phyloP scores from a whole-genome alignment of 768 basidiomycete species.

The Pulveroboletus sp. region DNA sequence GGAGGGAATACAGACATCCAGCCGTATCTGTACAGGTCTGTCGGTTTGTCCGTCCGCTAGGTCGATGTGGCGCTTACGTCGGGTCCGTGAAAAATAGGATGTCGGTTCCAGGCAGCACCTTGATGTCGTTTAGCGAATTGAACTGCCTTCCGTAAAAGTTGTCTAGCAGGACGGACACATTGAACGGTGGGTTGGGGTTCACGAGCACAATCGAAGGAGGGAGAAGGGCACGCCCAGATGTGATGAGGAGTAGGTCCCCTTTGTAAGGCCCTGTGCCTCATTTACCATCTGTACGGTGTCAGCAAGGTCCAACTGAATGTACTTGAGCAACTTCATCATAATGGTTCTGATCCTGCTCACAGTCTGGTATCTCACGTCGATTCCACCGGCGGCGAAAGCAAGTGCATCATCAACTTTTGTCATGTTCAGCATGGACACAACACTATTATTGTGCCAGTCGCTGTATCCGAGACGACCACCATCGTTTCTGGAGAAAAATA shows the following conservation, averaged over 20 bases:
- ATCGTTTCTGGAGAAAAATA: too few relatives aligned
- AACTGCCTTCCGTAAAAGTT: slow-evolving; percentile 81
- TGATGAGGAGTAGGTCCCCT: slow-evolving; percentile 55
- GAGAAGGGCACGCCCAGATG: slow-evolving; percentile 58
- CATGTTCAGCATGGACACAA: too few relatives aligned
- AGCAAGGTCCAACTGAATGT: too few relatives aligned
- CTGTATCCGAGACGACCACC: too few relatives aligned
- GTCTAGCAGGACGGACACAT: slow-evolving; percentile 66
- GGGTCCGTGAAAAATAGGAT: slow-evolving; percentile 76
- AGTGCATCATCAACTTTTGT: too few relatives aligned
- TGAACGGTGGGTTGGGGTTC: slow-evolving; percentile 60
- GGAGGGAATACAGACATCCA: slow-evolving; percentile 65
- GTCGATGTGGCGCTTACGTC: slow-evolving; percentile 39
- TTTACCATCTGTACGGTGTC: slow-evolving; percentile 27
- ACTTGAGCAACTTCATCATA: too few relatives aligned
- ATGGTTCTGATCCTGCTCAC: too few relatives aligned
- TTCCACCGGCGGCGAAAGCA: too few relatives aligned
- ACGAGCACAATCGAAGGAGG: slow-evolving; percentile 64
- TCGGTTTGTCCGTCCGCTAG: not conserved
- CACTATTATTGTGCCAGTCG: too few relatives aligned
- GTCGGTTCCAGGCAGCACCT: slow-evolving; percentile 62
- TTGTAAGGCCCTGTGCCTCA: slow-evolving; percentile 60
- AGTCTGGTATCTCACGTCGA: too few relatives aligned
- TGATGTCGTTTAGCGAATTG: slow-evolving; percentile 79
- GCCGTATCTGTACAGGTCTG: slow-evolving; percentile 46